Percentiles rank a stretch among this genome's conserved stretches.
These are phyloP conservation scores for Lactuca saligna DNA, from an alignment of 129 eudicot species.

Conservation along the genomic window DNA sequence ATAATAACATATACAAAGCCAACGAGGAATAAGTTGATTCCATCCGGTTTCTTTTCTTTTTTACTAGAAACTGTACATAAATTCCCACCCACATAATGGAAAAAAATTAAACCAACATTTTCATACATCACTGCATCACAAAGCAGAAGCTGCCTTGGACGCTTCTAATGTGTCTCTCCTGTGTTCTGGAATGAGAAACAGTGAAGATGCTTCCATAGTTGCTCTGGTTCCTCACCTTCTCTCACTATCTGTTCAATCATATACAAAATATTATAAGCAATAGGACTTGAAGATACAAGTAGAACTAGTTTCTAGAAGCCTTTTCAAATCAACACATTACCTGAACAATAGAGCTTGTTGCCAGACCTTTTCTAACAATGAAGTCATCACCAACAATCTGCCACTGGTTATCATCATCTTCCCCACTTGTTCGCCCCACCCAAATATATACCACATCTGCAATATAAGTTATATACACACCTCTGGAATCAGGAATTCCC, in stretches of 20 bases:
- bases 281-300: background rate
- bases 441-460: slow-evolving; percentile 26
- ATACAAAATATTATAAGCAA: slow-evolving; percentile 11
- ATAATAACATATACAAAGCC: slow-evolving; percentile 10
- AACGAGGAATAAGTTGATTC: slow-evolving; percentile 5
- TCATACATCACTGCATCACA: background rate
- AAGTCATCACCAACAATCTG: slow-evolving; percentile 31
- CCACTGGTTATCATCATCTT: slow-evolving; percentile 18
- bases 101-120: slow-evolving; percentile 1
- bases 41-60: slow-evolving; percentile 13
- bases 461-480: slow-evolving; percentile 27
- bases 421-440: slow-evolving; percentile 28
- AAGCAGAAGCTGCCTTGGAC: slow-evolving; percentile 4
- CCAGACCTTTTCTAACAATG: slow-evolving; percentile 24
- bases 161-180: slow-evolving; percentile 18
- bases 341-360: slow-evolving; percentile 31
- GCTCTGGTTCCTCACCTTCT: slow-evolving; percentile 42
- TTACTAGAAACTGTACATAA: slow-evolving; percentile 33
- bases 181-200: slow-evolving; percentile 40
- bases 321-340: slow-evolving; percentile 14
- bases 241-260: slow-evolving; percentile 29
- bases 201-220: slow-evolving; percentile 44
- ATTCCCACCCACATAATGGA: slow-evolving; percentile 27
- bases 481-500: slow-evolving; percentile 31
- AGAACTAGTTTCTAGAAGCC: background rate